Evolutionary conservation across 2,329 filamentous ascomycete genomes (phyloP).

Genomic region (Ophiognomonia clavigignenti-juglandacearum): DNA sequence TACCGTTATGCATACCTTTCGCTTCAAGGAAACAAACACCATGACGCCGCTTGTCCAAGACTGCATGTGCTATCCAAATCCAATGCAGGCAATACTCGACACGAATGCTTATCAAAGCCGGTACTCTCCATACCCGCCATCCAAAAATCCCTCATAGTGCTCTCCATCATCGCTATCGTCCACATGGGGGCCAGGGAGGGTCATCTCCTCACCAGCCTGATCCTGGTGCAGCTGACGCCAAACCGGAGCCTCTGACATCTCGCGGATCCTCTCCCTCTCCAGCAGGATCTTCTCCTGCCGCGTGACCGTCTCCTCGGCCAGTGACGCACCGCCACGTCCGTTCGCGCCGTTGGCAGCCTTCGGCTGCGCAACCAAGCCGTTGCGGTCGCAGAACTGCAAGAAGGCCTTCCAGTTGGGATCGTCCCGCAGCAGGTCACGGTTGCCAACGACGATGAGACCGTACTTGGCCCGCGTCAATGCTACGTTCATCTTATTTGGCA

Average conservation of each 20-base stretch:
- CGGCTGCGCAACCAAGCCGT: slow-evolving; percentile 6
- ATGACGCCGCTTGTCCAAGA: no score
- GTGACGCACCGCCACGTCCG: background rate
- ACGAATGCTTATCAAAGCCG: no score
- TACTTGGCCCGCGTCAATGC: slow-evolving; percentile 21
- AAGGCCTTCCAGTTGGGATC: slow-evolving; percentile 17
- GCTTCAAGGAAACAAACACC: no score
- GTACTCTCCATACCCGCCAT: no score
- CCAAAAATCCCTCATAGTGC: background rate
- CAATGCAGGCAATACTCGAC: no score
- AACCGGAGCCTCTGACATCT: background rate
- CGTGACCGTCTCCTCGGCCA: background rate
- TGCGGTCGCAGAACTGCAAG: slow-evolving; percentile 16
- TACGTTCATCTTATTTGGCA: slow-evolving; percentile 20
- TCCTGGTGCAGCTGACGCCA: background rate
- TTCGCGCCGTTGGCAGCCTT: no score
- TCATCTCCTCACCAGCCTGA: slow-evolving; percentile 2
- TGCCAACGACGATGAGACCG: slow-evolving; percentile 20
- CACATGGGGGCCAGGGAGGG: slow-evolving; percentile 1
- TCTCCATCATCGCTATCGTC: background rate
- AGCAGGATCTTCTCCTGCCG: slow-evolving; percentile 2
- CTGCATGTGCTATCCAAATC: no score
- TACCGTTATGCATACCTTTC: no score
- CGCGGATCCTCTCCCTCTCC: background rate
- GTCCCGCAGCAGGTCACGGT: slow-evolving; percentile 14